Conservation (phyloP, 768 basidiomycete genomes). For the Russula griseocarnosa region DNA sequence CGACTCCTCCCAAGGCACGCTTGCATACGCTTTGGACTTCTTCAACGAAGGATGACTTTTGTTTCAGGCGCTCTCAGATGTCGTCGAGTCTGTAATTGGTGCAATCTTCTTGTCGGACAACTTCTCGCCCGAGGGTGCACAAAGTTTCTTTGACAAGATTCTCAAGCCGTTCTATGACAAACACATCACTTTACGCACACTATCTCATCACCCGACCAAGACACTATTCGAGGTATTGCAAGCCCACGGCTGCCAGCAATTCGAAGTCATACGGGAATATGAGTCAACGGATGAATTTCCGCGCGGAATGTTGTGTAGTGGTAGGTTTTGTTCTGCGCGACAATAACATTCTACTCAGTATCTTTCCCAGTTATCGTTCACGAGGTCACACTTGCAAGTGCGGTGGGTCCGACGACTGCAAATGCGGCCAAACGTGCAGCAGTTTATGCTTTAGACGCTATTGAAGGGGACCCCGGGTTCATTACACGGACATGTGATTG, state of each 20-base stretch:
- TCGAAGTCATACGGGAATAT: constrained; percentile 42
- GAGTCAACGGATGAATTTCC: constrained; percentile 42
- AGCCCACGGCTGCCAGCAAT: constrained; percentile 63
- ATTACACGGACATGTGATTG: constrained; percentile 67
- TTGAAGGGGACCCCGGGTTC: constrained; percentile 62
- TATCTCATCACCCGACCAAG: constrained; percentile 75
- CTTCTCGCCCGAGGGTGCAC: constrained; percentile 57
- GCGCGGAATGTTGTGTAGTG: constrained; percentile 45
- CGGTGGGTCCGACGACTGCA: constrained; percentile 46
- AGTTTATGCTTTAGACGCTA: constrained; percentile 59
- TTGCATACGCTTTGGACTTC: not conserved
- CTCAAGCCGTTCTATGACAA: constrained; percentile 76
- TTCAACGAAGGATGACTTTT: not conserved
- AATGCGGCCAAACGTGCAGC: constrained; percentile 61
- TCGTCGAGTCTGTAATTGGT: constrained; percentile 76
- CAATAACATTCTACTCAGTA: constrained; percentile 10
- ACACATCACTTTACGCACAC: constrained; percentile 66
- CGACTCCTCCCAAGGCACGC: constrained; percentile 72
- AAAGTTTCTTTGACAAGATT: constrained; percentile 61
- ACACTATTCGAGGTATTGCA: constrained; percentile 70
- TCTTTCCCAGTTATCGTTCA: constrained; percentile 58
- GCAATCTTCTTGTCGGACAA: constrained; percentile 76
- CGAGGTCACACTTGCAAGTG: constrained; percentile 56
- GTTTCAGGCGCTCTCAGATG: constrained; percentile 65
- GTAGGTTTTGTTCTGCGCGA: constrained; percentile 35